phyloP scores from a whole-genome alignment of 108 stramenopile species.

The Pseudonitzschia multistriata region DNA sequence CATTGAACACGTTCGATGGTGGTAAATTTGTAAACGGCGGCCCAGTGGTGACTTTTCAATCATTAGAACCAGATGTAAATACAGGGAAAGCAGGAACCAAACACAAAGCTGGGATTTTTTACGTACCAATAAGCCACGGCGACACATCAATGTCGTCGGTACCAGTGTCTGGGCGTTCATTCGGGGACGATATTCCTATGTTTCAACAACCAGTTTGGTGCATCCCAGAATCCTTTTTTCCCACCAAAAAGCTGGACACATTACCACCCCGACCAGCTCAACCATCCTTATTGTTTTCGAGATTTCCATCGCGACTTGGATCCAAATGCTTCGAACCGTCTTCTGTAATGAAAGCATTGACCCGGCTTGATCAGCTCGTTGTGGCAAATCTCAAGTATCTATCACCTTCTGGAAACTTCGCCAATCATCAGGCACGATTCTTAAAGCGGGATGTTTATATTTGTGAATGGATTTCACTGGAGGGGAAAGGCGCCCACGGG shows the following conservation, averaged over 20 bases:
- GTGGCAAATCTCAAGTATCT: slow-evolving; percentile 47
- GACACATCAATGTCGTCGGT: background rate
- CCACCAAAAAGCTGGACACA: slow-evolving; percentile 69
- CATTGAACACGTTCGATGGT: slow-evolving; percentile 8
- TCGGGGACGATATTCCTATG: slow-evolving; percentile 9
- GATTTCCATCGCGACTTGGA: slow-evolving; percentile 59
- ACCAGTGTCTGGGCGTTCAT: background rate
- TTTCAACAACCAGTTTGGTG: slow-evolving; percentile 68
- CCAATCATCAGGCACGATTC: slow-evolving; percentile 33
- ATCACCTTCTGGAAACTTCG: slow-evolving; percentile 25
- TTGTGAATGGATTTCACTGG: slow-evolving; percentile 69
- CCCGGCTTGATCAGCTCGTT: slow-evolving; percentile 65
- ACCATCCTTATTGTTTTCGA: slow-evolving; percentile 60
- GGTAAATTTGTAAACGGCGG: slow-evolving; percentile 70
- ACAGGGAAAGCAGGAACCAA: slow-evolving; percentile 32
- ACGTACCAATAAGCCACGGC: slow-evolving; percentile 38
- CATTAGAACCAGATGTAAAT: slow-evolving; percentile 50
- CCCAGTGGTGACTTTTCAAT: slow-evolving; percentile 70
- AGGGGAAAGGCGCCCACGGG: slow-evolving; percentile 37
- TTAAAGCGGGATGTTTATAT: slow-evolving; percentile 75
- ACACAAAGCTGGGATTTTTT: slow-evolving; percentile 67
- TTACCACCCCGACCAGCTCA: slow-evolving; percentile 75
- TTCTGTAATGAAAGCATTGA: slow-evolving; percentile 64
- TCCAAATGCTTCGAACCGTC: slow-evolving; percentile 64
- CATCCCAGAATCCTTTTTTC: slow-evolving; percentile 76